A percentile compares a stretch with the other conserved stretches of the same genome.
Conservation (phyloP, 2,329 filamentous ascomycete genomes). For the Fusarium ambrosium region DNA sequence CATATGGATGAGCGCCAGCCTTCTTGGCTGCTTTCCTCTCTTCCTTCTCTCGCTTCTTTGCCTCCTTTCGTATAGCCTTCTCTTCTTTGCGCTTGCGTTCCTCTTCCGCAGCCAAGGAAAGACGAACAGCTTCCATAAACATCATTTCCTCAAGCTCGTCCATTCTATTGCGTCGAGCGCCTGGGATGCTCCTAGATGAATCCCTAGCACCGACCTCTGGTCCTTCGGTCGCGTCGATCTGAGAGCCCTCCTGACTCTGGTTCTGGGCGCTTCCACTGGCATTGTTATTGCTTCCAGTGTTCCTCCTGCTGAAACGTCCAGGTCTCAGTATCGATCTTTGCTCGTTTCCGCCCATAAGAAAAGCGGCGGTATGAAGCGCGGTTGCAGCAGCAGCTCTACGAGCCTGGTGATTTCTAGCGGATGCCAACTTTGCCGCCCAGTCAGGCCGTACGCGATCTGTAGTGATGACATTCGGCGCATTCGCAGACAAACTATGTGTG, state of each 20-base stretch:
- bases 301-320: conserved; percentile 70
- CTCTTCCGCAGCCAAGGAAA: conserved; percentile 93
- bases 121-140: conserved; percentile 95
- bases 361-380: conserved; percentile 93
- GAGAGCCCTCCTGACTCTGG: conserved; percentile 21
- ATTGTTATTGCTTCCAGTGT: conserved; percentile 57
- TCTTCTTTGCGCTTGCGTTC: conserved; percentile 86
- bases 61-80: conserved; percentile 72
- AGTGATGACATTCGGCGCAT: conserved; percentile 86
- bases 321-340: conserved; percentile 61
- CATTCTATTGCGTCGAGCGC: conserved; percentile 67
- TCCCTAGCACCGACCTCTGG: conserved; percentile 43
- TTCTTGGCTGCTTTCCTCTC: conserved; percentile 84
- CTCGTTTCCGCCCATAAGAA: conserved; percentile 80
- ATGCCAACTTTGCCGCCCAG: conserved; percentile 90
- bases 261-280: conserved; percentile 49
- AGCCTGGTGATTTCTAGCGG: conserved; percentile 86
- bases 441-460: conserved; percentile 94
- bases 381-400: conserved; percentile 92
- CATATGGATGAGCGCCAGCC: conserved; percentile 51
- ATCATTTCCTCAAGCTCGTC: conserved; percentile 97
- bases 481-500: conserved; percentile 79
- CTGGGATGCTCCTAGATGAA: conserved; percentile 38
- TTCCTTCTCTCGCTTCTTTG: conserved; percentile 87
- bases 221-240: conserved; percentile 34